A percentile compares a stretch with the other conserved stretches of the same genome.
phyloP scores from a whole-genome alignment of 768 basidiomycete species.

The Rhodotorula sphaerocarpa region DNA sequence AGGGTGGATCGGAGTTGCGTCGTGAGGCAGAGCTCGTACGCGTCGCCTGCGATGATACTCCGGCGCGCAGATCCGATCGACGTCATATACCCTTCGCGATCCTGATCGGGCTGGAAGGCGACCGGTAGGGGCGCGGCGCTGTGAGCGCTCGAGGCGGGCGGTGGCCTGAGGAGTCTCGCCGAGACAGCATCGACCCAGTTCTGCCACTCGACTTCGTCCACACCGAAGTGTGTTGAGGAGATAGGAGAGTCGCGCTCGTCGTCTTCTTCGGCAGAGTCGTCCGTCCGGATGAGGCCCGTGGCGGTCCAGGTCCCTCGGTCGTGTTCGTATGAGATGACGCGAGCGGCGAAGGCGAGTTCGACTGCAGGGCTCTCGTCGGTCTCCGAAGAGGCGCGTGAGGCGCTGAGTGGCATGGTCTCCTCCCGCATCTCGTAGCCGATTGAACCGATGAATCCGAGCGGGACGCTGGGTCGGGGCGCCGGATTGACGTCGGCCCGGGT shows the following conservation, averaged over 20 bases:
- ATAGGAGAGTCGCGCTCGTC: background rate
- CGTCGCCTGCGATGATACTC: slow-evolving; percentile 73
- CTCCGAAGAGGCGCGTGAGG: background rate
- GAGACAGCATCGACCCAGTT: background rate
- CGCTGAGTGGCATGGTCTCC: slow-evolving; percentile 16
- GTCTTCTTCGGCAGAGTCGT: background rate
- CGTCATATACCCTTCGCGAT: slow-evolving; percentile 51
- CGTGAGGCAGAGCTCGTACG: slow-evolving; percentile 88
- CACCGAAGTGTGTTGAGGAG: background rate
- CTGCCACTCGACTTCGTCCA: slow-evolving; percentile 3
- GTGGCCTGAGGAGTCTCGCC: too few species aligned
- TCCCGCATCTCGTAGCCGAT: slow-evolving; percentile 32
- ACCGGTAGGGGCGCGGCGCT: background rate
- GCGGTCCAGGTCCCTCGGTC: slow-evolving; percentile 12
- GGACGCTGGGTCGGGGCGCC: background rate
- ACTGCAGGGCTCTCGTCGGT: background rate
- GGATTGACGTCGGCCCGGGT: background rate
- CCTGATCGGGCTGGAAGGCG: slow-evolving; percentile 12
- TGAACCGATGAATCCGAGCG: slow-evolving; percentile 31
- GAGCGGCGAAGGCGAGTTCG: slow-evolving; percentile 18
- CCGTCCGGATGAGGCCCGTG: slow-evolving; percentile 11
- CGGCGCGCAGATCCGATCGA: slow-evolving; percentile 61
- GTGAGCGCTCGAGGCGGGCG: too few species aligned
- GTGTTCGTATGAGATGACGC: slow-evolving; percentile 21
- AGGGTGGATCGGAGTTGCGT: slow-evolving; percentile 29